Conservation (phyloP, 2,329 filamentous ascomycete genomes). For the Cryphonectria japonica region DNA sequence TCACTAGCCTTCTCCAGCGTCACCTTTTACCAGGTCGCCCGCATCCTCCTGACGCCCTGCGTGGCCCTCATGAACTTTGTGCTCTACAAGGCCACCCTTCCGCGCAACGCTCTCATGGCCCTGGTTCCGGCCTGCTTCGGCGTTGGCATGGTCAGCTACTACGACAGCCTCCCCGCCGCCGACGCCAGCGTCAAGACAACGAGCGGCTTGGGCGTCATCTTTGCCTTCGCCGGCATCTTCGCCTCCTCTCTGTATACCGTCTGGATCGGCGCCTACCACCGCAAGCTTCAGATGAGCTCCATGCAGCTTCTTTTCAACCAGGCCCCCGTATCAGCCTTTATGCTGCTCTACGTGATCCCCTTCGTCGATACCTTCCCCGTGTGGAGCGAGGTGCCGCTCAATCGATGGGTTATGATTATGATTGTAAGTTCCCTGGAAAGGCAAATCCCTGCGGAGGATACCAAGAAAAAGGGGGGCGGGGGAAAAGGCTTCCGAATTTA, state of each 20-base stretch:
- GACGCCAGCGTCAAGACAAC: conserved; percentile 59
- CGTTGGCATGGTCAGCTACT: conserved; percentile 69
- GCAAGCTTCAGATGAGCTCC: conserved; percentile 67
- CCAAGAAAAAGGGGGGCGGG: not conserved
- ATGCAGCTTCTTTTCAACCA: conserved; percentile 73
- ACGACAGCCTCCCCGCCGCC: conserved; percentile 60
- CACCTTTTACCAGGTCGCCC: conserved; percentile 71
- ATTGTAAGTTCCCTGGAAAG: conserved; percentile 49
- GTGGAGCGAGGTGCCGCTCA: conserved; percentile 54
- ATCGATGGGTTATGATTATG: conserved; percentile 61
- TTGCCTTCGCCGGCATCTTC: conserved; percentile 66
- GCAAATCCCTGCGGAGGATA: not conserved
- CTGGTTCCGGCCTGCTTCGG: conserved; percentile 66
- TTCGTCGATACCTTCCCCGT: conserved; percentile 67
- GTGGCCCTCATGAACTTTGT: conserved; percentile 68
- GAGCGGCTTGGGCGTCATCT: conserved; percentile 61
- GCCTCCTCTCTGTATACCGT: conserved; percentile 71
- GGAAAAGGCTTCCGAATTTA: not conserved
- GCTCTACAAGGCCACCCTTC: conserved; percentile 61
- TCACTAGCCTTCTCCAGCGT: conserved; percentile 70
- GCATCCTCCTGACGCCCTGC: conserved; percentile 67
- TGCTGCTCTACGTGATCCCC: conserved; percentile 68
- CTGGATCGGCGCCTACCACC: conserved; percentile 69
- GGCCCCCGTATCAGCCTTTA: conserved; percentile 63
- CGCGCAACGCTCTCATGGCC: conserved; percentile 55